Conservation (phyloP, 768 basidiomycete genomes). For the Tylopilus rubrobrunneus region DNA sequence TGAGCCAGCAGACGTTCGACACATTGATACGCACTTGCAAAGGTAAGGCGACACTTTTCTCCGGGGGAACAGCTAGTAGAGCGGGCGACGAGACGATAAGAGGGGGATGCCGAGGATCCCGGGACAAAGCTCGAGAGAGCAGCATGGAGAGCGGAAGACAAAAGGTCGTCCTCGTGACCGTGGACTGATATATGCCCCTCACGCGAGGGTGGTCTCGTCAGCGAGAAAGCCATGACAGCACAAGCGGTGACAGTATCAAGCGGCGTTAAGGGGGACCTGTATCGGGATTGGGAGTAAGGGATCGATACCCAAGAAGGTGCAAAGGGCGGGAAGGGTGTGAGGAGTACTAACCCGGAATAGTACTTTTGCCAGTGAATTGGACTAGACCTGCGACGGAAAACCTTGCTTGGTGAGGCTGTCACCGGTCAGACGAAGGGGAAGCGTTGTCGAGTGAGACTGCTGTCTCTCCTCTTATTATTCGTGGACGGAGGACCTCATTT, state of each 20-base stretch:
- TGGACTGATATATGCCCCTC: conserved; percentile 22
- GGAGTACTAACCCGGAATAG: conserved; percentile 1
- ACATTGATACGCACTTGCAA: conserved; percentile 38
- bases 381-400: conserved; percentile 1
- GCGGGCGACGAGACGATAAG: conserved; percentile 60
- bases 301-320: not conserved
- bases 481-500: conserved; percentile 7
- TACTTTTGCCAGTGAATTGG: conserved; percentile 11
- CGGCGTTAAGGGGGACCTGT: conserved; percentile 8
- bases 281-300: not conserved
- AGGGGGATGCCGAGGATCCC: conserved; percentile 21
- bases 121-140: conserved; percentile 30
- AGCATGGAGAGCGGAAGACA: conserved; percentile 37
- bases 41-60: conserved; percentile 59
- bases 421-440: not conserved
- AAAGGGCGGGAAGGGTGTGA: not conserved
- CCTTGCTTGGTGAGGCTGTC: too few relatives aligned
- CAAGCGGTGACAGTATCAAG: conserved; percentile 7
- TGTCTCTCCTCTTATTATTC: conserved; percentile 8
- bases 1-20: conserved; percentile 15
- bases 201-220: conserved; percentile 31
- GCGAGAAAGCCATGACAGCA: conserved; percentile 32
- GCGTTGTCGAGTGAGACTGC: not conserved
- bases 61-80: conserved; percentile 48
- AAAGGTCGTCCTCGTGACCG: conserved; percentile 31